A percentile compares a stretch with the other conserved stretches of the same genome.
phyloP scores from a whole-genome alignment of 345 rosid genomes.

The Brassica nigra region DNA sequence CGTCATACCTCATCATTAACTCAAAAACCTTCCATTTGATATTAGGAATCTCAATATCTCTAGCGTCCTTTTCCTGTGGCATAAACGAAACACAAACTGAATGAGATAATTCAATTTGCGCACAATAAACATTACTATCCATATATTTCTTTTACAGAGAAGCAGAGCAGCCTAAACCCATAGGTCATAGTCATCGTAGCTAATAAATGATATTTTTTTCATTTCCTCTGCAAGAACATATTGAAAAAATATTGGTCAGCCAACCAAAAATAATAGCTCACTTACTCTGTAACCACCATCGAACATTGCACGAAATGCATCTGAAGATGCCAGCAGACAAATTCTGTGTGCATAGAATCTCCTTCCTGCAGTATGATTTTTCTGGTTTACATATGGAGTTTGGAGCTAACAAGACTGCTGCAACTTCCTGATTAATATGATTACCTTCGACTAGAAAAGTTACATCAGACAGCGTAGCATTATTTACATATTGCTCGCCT shows the following conservation, averaged over 20 bases:
- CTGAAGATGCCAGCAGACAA: slow-evolving; percentile 98
- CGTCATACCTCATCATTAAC: slow-evolving; percentile 94
- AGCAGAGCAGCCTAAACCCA: slow-evolving; percentile 9
- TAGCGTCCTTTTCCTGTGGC: slow-evolving; percentile 88
- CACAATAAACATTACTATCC: background rate
- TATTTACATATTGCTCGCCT: slow-evolving; percentile 96
- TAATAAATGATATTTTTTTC: background rate
- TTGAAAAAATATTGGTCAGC: slow-evolving; percentile 13
- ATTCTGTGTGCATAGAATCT: slow-evolving; percentile 95
- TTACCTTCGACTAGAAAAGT: slow-evolving; percentile 98
- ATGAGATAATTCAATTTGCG: background rate
- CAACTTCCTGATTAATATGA: slow-evolving; percentile 20
- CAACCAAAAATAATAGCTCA: background rate
- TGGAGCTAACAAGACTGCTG: slow-evolving; percentile 22
- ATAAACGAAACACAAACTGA: slow-evolving; percentile 11
- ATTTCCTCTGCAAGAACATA: slow-evolving; percentile 15
- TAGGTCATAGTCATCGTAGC: slow-evolving; percentile 13
- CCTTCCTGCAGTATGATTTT: slow-evolving; percentile 61
- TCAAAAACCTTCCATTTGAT: slow-evolving; percentile 99
- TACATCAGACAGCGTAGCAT: slow-evolving; percentile 85
- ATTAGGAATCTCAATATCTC: slow-evolving; percentile 98
- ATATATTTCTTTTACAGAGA: slow-evolving; percentile 5
- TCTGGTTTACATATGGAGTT: slow-evolving; percentile 23
- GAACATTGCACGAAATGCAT: slow-evolving; percentile 99
- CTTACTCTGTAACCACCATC: slow-evolving; percentile 99